These are phyloP conservation scores for Infundibulicybe gibba DNA, from an alignment of 768 basidiomycete genomes.

Conservation along the genomic window DNA sequence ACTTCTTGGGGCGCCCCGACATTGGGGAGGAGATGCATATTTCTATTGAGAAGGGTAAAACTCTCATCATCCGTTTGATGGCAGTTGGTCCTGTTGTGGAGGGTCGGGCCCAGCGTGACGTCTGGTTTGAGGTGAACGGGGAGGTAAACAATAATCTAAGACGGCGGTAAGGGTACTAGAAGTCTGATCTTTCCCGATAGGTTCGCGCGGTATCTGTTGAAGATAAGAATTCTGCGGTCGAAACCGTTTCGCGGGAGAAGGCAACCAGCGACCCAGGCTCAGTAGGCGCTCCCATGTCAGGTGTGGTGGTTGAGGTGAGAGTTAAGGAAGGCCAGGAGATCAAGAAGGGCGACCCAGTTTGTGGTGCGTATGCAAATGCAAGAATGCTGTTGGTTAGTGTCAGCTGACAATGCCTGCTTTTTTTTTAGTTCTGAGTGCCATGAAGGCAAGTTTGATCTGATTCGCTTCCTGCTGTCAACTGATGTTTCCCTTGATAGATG, in stretches of 20 bases:
- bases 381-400: conserved; percentile 5
- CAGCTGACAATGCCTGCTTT: conserved; percentile 16
- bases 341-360: conserved; percentile 96
- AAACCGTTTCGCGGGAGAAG: conserved; percentile 92
- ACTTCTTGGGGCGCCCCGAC: conserved; percentile 91
- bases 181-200: conserved; percentile 34
- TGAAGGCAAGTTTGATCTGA: conserved; percentile 67
- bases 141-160: conserved; percentile 51
- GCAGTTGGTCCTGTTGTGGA: conserved; percentile 93
- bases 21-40: conserved; percentile 97
- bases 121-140: conserved; percentile 98
- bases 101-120: conserved; percentile 89
- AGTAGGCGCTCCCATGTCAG: conserved; percentile 97
- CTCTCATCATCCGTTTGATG: conserved; percentile 92
- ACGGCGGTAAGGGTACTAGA: background rate
- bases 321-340: conserved; percentile 98
- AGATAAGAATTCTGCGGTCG: conserved; percentile 96
- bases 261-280: conserved; percentile 92
- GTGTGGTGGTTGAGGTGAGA: conserved; percentile 96
- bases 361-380: conserved; percentile 51
- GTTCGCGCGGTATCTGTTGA: conserved; percentile 94
- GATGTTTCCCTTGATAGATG: conserved; percentile 59
- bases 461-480: conserved; percentile 5
- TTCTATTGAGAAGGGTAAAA: conserved; percentile 95
- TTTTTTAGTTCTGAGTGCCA: conserved; percentile 83